Conservation (phyloP, 768 basidiomycete genomes). For the Tephrocybe sp. region DNA sequence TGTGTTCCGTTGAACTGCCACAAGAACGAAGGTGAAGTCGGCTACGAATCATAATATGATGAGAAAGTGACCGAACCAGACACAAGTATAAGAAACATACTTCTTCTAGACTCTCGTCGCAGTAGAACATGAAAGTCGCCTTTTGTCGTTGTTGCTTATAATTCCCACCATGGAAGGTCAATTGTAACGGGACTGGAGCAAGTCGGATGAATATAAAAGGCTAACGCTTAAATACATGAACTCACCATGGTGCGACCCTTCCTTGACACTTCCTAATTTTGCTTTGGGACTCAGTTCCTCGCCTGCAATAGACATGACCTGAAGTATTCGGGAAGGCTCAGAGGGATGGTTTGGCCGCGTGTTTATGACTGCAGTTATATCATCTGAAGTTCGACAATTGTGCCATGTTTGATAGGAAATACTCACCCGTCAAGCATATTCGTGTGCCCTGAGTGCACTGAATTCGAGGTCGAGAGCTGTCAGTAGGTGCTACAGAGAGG, state of each 20-base stretch:
- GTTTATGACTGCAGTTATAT: slow-evolving; percentile 27
- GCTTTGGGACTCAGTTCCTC: slow-evolving; percentile 21
- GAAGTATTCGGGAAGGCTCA: slow-evolving; percentile 31
- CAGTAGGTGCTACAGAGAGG: not conserved
- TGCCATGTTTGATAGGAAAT: too few species aligned
- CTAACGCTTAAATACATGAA: not conserved
- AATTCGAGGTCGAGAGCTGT: not conserved
- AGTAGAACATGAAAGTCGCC: slow-evolving; percentile 29
- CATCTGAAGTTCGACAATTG: too few species aligned
- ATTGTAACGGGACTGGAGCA: slow-evolving; percentile 23
- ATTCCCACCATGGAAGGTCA: slow-evolving; percentile 30
- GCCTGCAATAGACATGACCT: slow-evolving; percentile 32
- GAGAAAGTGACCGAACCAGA: too few species aligned
- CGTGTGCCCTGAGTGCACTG: slow-evolving; percentile 33
- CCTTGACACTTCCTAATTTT: slow-evolving; percentile 16
- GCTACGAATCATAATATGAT: not conserved
- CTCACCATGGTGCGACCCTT: slow-evolving; percentile 16
- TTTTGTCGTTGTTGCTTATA: slow-evolving; percentile 29
- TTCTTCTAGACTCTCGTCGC: too few species aligned
- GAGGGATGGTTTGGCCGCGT: slow-evolving; percentile 32
- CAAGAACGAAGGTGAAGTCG: slow-evolving; percentile 15
- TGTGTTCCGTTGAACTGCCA: slow-evolving; percentile 28
- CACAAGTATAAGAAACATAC: too few species aligned
- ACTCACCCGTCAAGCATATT: slow-evolving; percentile 29
- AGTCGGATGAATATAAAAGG: not conserved